phyloP scores from a whole-genome alignment of 2,329 filamentous ascomycete genomes.

The Daldinia sp. region DNA sequence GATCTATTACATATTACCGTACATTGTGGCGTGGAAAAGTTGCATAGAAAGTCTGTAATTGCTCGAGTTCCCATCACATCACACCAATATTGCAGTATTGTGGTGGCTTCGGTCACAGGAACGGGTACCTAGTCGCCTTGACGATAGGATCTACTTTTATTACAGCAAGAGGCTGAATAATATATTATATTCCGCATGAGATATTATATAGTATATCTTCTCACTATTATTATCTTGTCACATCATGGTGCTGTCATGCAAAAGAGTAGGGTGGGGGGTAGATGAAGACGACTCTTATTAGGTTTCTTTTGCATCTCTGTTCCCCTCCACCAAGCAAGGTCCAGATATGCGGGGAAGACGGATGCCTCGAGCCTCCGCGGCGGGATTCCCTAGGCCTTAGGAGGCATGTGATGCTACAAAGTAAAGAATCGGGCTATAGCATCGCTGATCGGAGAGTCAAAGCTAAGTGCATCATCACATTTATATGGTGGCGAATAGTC shows the following conservation, averaged over 20 bases:
- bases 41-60: not conserved
- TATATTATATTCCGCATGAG: not conserved
- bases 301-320: not conserved
- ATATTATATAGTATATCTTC: not conserved
- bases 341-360: not conserved
- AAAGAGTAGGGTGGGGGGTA: constrained; percentile 18
- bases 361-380: not conserved
- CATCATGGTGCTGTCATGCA: constrained; percentile 12
- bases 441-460: constrained; percentile 9
- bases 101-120: not conserved
- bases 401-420: constrained; percentile 18
- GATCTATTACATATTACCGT: constrained; percentile 2
- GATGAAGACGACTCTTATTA: not conserved
- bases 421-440: constrained; percentile 14
- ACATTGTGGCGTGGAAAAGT: not conserved
- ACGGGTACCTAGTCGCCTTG: not conserved
- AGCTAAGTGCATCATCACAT: constrained; percentile 9
- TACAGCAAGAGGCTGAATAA: not conserved
- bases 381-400: not conserved
- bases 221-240: not conserved
- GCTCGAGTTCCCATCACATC: constrained; percentile 23
- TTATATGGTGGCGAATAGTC: constrained; percentile 4
- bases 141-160: constrained; percentile 12
- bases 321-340: not conserved
- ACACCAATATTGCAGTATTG: constrained; percentile 21